phyloP scores from a whole-genome alignment of 2,329 filamentous ascomycete genomes.

The Alternaria arborescens region DNA sequence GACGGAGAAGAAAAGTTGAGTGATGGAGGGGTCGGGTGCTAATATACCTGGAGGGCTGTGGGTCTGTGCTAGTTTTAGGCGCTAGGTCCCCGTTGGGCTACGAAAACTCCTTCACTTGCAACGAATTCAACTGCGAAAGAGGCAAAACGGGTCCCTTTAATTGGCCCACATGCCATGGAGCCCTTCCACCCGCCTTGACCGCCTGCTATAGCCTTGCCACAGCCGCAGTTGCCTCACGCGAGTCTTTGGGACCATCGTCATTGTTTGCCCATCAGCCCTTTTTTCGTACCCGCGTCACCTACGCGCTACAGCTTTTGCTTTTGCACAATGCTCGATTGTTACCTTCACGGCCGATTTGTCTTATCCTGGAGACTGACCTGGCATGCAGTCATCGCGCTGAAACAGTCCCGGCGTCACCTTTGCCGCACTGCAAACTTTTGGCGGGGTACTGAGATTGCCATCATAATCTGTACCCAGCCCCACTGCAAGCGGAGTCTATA shows the following conservation, averaged over 20 bases:
- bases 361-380: not conserved
- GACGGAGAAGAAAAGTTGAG: slow-evolving; percentile 23
- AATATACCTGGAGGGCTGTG: slow-evolving; percentile 21
- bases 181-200: slow-evolving; percentile 21
- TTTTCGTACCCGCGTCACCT: slow-evolving; percentile 4
- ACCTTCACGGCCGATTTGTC: not conserved
- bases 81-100: slow-evolving; percentile 25
- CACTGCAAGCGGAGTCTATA: slow-evolving; percentile 16
- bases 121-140: slow-evolving; percentile 18
- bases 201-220: slow-evolving; percentile 30
- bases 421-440: slow-evolving; percentile 22
- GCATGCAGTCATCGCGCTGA: not conserved
- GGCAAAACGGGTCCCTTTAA: slow-evolving; percentile 19
- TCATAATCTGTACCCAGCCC: slow-evolving; percentile 20
- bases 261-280: slow-evolving; percentile 8
- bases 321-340: not conserved
- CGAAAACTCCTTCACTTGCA: slow-evolving; percentile 27
- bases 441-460: slow-evolving; percentile 25
- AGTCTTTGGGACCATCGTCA: slow-evolving; percentile 23
- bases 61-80: slow-evolving; percentile 17
- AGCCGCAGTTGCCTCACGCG: slow-evolving; percentile 35
- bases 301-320: slow-evolving; percentile 5
- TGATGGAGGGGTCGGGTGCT: slow-evolving; percentile 18
- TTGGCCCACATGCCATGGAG: slow-evolving; percentile 19
- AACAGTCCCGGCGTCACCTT: slow-evolving; percentile 11